Evolutionary conservation across 2,329 filamentous ascomycete species (phyloP).

Genomic region (Diaporthe sp.): DNA sequence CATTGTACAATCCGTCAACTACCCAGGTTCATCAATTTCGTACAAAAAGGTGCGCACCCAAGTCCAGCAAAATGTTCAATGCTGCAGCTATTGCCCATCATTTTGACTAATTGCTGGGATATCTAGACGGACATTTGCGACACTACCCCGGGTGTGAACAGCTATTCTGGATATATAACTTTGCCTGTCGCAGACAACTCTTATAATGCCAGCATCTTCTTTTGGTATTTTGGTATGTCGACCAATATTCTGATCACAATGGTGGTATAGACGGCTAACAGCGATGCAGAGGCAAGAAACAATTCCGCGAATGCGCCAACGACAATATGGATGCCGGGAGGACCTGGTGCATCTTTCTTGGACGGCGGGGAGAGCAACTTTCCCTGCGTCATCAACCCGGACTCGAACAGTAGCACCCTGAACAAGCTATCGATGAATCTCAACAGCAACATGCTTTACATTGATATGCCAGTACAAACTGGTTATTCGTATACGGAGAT

Average conservation of each 20-base stretch:
- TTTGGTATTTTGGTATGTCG: conserved; percentile 64
- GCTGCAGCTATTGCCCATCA: no score
- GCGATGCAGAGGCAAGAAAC: conserved; percentile 61
- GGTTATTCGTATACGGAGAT: conserved; percentile 50
- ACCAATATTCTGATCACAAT: neutral
- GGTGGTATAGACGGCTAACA: neutral
- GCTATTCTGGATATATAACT: conserved; percentile 69
- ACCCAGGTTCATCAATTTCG: conserved; percentile 33
- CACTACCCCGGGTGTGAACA: conserved; percentile 67
- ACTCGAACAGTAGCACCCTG: conserved; percentile 61
- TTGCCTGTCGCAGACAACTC: conserved; percentile 55
- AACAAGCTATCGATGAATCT: conserved; percentile 76
- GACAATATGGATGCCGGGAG: conserved; percentile 73
- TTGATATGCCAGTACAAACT: conserved; percentile 70
- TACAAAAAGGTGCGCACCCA: conserved; percentile 27
- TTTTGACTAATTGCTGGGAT: neutral
- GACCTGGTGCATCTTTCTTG: conserved; percentile 71
- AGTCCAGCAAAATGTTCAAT: neutral
- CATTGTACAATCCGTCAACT: conserved; percentile 8
- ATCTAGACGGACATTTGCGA: conserved; percentile 62
- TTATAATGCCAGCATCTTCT: conserved; percentile 72
- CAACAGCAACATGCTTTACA: conserved; percentile 76
- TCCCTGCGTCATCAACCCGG: conserved; percentile 65
- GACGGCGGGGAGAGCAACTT: conserved; percentile 62
- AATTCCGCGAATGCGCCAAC: conserved; percentile 67